Percentiles rank a stretch among this genome's conserved stretches.
These are phyloP conservation scores for Fusarium secorum DNA, from an alignment of 2,329 filamentous ascomycete genomes.

Conservation along the genomic window DNA sequence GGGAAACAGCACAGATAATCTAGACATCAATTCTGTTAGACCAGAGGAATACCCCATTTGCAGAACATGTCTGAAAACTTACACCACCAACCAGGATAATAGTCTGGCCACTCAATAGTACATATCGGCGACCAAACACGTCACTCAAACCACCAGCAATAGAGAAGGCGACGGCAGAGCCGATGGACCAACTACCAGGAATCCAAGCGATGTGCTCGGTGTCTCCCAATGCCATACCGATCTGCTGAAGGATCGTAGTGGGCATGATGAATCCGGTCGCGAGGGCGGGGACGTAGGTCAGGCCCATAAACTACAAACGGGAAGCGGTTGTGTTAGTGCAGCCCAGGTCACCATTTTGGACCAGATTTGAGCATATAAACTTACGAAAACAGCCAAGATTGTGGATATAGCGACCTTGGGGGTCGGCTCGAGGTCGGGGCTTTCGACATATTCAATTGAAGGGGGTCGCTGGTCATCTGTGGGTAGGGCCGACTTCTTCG, in stretches of 20 bases:
- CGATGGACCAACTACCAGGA: constrained; percentile 6
- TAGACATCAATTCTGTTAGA: neutral
- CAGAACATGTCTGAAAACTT: accelerated
- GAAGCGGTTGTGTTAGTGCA: neutral
- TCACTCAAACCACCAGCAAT: constrained; percentile 8
- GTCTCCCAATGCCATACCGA: neutral
- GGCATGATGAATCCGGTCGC: constrained; percentile 10
- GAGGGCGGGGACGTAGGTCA: constrained; percentile 10
- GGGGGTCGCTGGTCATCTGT: neutral
- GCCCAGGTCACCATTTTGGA: neutral
- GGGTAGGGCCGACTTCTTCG: neutral
- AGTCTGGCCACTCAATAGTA: neutral
- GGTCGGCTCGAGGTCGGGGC: neutral
- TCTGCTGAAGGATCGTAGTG: constrained; percentile 11
- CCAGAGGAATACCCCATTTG: accelerated
- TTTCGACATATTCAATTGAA: neutral
- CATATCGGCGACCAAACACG: constrained; percentile 7
- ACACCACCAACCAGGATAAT: constrained; percentile 3
- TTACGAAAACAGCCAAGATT: constrained; percentile 4
- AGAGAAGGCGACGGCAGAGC: constrained; percentile 5
- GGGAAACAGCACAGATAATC: constrained; percentile 2
- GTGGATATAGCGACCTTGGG: constrained; percentile 10
- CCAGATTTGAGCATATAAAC: accelerated
- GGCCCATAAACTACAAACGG: constrained; percentile 3
- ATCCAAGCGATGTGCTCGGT: constrained; percentile 8